Percentiles rank a stretch among this genome's conserved stretches.
phyloP scores from a whole-genome alignment of 1,139 yeast species.

The Kodamaea plutei region DNA sequence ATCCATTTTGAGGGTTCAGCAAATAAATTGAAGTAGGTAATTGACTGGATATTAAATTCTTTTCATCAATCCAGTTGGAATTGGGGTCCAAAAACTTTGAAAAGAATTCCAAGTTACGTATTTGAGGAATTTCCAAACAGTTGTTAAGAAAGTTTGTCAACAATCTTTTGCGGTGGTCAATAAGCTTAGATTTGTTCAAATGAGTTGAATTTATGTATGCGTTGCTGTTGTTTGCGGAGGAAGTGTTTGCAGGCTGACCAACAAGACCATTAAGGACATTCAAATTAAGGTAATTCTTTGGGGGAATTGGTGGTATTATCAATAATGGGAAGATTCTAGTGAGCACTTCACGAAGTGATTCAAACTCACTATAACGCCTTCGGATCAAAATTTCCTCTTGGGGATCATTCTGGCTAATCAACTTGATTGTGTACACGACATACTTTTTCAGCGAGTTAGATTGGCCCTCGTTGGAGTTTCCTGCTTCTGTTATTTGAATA shows the following conservation, averaged over 20 bases:
- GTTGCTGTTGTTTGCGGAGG: slow-evolving; percentile 7
- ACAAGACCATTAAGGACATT: slow-evolving; percentile 35
- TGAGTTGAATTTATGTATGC: slow-evolving; percentile 42
- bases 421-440: slow-evolving; percentile 74
- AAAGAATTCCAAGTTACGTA: slow-evolving; percentile 61
- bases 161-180: slow-evolving; percentile 70
- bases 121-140: slow-evolving; percentile 55
- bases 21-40: slow-evolving; percentile 41
- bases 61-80: slow-evolving; percentile 67
- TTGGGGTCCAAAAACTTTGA: slow-evolving; percentile 81
- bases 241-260: slow-evolving; percentile 10
- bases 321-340: slow-evolving; percentile 74
- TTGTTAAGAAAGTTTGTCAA: slow-evolving; percentile 74
- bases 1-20: slow-evolving; percentile 56
- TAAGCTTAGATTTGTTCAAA: slow-evolving; percentile 35
- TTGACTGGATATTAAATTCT: slow-evolving; percentile 33
- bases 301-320: slow-evolving; percentile 92
- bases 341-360: slow-evolving; percentile 66
- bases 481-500: slow-evolving; percentile 68
- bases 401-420: slow-evolving; percentile 29
- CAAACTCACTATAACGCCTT: slow-evolving; percentile 90
- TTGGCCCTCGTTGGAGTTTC: slow-evolving; percentile 70
- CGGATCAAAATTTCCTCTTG: slow-evolving; percentile 58
- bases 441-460: slow-evolving; percentile 59
- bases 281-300: slow-evolving; percentile 60